Evolutionary conservation across 2,329 filamentous ascomycete species (phyloP), one percentile per base, ranked within the genome.

Genomic region (Xylariomycetidae sp.): DNA sequence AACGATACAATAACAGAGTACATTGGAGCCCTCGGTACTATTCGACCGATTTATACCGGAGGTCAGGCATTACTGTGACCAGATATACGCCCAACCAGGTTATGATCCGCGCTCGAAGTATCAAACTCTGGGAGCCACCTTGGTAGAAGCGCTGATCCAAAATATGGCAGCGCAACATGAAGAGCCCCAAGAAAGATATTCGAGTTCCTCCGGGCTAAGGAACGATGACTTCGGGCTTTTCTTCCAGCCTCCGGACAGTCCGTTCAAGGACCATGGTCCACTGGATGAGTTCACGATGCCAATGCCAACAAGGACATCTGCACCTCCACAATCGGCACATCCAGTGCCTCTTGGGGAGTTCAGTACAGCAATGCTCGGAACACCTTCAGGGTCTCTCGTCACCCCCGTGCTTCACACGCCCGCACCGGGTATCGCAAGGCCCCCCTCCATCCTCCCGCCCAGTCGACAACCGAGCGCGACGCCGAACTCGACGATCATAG

Each of bases 31-130:
- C 0, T 43, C 52, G 5, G 35, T 44, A 7, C 66, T 62, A 40
- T 67, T 66, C 32, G 60, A 64, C 37, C 41, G 50, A 5, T 76
- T 63, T 37, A 56, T 64, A 3, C 58, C 60, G 1, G 39, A 52
- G 24, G 60, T 69, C 8, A 58, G 67, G 34, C 38, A 42, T 3
- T 55, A 67, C 5, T 68, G 67, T 38, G 59, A 70, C 31, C 49
- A 46, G 6, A 50, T 74, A 4, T 74, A 73, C 44, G 33, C 45
- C 13, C 42, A 56, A 26, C 52, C 58, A 15, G 52, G 49, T 5
- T 42, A 42, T 14, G 52, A 53, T 5, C 42, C 56, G 16, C 64
- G 72, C 17, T 40, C 47, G 8, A 50, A 43, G 9, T 74, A 72
- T 38, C 60, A 74, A 36, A 40, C 42, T 1, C 48, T 63, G 17